These are phyloP conservation scores for Phytophthora syringae DNA, from an alignment of 352 stramenopile species.

Conservation along the genomic window DNA sequence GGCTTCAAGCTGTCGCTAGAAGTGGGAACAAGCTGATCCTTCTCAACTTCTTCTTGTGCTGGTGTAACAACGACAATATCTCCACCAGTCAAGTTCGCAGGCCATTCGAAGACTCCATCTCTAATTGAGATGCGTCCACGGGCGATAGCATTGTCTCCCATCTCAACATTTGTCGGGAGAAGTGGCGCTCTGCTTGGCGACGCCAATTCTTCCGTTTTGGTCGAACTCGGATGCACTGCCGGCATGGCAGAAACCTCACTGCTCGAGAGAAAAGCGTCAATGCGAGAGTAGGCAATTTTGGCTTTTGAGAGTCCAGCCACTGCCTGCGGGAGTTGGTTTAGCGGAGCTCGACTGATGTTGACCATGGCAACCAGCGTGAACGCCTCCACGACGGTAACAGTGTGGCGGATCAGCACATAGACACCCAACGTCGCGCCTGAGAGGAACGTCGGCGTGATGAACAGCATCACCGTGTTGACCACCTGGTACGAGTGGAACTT, in stretches of 20 bases:
- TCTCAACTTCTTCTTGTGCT: neutral
- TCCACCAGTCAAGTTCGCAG: neutral
- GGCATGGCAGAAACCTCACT: slow-evolving; percentile 12
- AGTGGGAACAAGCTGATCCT: neutral
- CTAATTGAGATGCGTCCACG: slow-evolving; percentile 26
- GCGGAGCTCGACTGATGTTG: slow-evolving; percentile 30
- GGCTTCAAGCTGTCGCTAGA: neutral
- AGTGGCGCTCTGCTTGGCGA: slow-evolving; percentile 1
- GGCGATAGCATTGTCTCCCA: neutral
- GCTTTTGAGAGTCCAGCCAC: slow-evolving; percentile 30
- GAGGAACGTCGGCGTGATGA: slow-evolving; percentile 39
- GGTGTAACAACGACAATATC: slow-evolving; percentile 32
- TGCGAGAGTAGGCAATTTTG: slow-evolving; percentile 31
- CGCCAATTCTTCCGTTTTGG: neutral
- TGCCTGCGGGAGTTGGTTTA: slow-evolving; percentile 31
- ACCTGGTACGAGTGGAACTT: slow-evolving; percentile 46
- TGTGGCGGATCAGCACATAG: slow-evolving; percentile 34
- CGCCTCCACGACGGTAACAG: slow-evolving; percentile 30
- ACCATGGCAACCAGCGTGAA: slow-evolving; percentile 43
- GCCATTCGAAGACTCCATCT: slow-evolving; percentile 35
- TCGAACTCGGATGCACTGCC: neutral
- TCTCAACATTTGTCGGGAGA: neutral
- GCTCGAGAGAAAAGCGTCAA: slow-evolving; percentile 31
- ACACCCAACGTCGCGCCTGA: slow-evolving; percentile 26
- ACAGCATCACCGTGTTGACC: slow-evolving; percentile 47